phyloP scores from a whole-genome alignment of 2,329 filamentous ascomycete genomes.

The Botrytis pseudocinerea region DNA sequence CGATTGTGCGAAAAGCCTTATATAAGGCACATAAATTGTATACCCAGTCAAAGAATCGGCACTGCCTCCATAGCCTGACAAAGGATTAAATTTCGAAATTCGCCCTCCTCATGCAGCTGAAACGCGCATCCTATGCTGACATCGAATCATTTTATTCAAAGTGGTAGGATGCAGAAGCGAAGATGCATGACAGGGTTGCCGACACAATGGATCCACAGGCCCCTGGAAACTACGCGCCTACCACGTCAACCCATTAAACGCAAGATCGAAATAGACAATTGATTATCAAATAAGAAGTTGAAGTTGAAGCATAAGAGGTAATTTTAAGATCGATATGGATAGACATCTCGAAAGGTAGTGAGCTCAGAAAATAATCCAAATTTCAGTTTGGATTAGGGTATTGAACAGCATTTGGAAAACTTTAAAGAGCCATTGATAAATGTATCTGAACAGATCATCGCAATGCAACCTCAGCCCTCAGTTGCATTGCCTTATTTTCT shows the following conservation, averaged over 20 bases:
- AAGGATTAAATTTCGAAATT: background rate
- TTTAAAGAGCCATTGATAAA: background rate
- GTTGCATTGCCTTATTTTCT: too few species aligned
- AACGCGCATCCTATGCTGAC: background rate
- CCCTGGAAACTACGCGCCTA: conserved; percentile 2
- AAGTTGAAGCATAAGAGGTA: background rate
- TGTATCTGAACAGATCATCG: background rate
- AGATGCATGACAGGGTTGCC: background rate
- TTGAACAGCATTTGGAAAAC: background rate
- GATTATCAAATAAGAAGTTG: background rate
- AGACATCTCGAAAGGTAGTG: background rate
- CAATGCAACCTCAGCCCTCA: too few species aligned
- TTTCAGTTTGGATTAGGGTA: background rate
- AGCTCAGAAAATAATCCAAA: rapidly evolving
- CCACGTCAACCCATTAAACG: background rate
- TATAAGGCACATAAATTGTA: conserved; percentile 1
- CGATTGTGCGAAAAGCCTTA: conserved; percentile 2
- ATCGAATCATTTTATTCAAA: conserved; percentile 13
- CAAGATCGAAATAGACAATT: background rate
- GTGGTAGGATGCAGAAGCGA: conserved; percentile 5
- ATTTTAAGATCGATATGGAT: background rate
- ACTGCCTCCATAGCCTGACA: conserved; percentile 6
- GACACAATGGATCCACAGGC: background rate
- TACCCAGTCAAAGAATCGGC: background rate
- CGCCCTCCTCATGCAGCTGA: background rate